phyloP scores from a whole-genome alignment of 2,329 filamentous ascomycete species.

The Arthrobotrys musiformis region DNA sequence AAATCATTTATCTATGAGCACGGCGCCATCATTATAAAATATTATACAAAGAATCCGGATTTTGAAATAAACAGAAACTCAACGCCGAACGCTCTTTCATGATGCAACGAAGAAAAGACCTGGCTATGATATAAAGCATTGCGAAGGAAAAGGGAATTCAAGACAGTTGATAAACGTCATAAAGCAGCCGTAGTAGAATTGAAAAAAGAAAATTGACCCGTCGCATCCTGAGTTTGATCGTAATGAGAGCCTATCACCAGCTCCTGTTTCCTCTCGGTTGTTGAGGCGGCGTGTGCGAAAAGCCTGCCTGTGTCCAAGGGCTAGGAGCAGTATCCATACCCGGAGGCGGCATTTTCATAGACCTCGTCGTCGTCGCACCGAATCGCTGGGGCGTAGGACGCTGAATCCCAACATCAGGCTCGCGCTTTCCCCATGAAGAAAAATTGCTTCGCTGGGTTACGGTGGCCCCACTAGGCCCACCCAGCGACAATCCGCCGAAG shows the following conservation, averaged over 20 bases:
- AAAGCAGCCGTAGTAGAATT: background rate
- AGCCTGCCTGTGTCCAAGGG: slow-evolving; percentile 26
- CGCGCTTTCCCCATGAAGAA: slow-evolving; percentile 31
- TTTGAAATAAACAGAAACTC: background rate
- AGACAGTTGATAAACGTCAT: background rate
- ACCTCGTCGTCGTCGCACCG: slow-evolving; percentile 47
- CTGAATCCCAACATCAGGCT: slow-evolving; percentile 35
- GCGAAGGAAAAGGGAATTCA: background rate
- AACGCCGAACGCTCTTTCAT: slow-evolving; percentile 8
- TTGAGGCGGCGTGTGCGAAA: slow-evolving; percentile 5
- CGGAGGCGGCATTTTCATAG: slow-evolving; percentile 43
- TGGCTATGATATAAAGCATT: slow-evolving; percentile 15
- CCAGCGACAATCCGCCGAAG: slow-evolving; percentile 49
- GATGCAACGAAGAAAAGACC: slow-evolving; percentile 10
- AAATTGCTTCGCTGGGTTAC: slow-evolving; percentile 32
- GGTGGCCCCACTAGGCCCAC: background rate
- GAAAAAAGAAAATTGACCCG: background rate
- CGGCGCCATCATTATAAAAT: background rate
- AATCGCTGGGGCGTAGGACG: slow-evolving; percentile 36
- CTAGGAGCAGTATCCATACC: slow-evolving; percentile 16
- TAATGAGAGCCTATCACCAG: slow-evolving; percentile 2
- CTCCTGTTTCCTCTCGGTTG: background rate
- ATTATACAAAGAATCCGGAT: background rate
- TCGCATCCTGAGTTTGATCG: background rate
- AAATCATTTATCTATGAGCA: background rate